Evolutionary conservation across 2,329 filamentous ascomycete genomes (phyloP), one percentile per base, ranked within the genome.

Genomic region (Mycocentrospora acerina): DNA sequence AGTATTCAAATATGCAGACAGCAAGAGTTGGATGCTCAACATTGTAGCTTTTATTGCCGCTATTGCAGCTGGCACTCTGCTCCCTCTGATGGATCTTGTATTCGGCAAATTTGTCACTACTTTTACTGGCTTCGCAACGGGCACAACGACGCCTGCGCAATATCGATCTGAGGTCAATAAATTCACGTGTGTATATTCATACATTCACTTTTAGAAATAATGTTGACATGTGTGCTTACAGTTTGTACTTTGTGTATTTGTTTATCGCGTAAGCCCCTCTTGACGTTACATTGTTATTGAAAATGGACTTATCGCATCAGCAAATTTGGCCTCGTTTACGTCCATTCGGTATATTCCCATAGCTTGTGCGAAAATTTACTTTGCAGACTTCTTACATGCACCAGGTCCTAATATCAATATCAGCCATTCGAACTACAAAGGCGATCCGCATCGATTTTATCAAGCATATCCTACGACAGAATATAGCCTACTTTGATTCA

Each of bases 201-300:
- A 10, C 10, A 10, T 16, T 17, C n/a, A n/a, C n/a, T n/a, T n/a
- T n/a, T n/a, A n/a, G n/a, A n/a, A n/a, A n/a, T n/a, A n/a, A n/a
- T n/a, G n/a, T n/a, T n/a, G n/a, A n/a, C n/a, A n/a, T 8, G 16
- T 4, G 7, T 3, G 1, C 3, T 14, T 11, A 1, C 24, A 81
- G 78, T 2, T 68, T 90, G 0, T 87, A 83, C 62, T 81, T 89
- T 54, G 77, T 89, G 37, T 80, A 81, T 38, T 71, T 90, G 6
- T 90, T 89, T 61, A 64, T 89, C 27, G 84, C 71, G 19, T 22
- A 22, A 22, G 19, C n/a, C n/a, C n/a, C n/a, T 22, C 5, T 22
- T 22, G 5, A 6, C 19, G 5, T 9, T 9, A 22, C 19, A 6
- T 6, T 22, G 19, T 6, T 5, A 22, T 22, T 22, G 19, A 22